phyloP scores from a whole-genome alignment of 352 stramenopile genomes.

The Phytophthora kernoviae region DNA sequence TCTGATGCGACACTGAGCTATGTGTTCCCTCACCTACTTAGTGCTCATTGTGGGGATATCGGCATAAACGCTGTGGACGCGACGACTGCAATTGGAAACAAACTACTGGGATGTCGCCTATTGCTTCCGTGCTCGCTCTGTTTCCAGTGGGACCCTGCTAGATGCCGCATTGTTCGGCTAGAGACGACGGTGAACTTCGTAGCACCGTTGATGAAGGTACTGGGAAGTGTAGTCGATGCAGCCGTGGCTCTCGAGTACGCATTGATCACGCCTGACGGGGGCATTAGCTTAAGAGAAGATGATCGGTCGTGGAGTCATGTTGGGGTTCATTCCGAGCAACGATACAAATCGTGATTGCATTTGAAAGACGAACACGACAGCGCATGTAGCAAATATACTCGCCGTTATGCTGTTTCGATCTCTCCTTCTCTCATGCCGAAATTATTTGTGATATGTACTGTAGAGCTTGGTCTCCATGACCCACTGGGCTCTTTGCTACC shows the following conservation, averaged over 20 bases:
- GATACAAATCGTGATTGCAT: too few relatives aligned
- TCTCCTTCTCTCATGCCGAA: too few relatives aligned
- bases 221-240: conserved; percentile 7
- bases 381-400: too few relatives aligned
- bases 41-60: background rate
- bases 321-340: too few relatives aligned
- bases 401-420: too few relatives aligned
- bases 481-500: too few relatives aligned
- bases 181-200: conserved; percentile 16
- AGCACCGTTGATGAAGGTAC: conserved; percentile 1
- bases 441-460: too few relatives aligned
- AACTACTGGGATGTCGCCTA: conserved; percentile 14
- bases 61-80: background rate
- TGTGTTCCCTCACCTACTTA: conserved; percentile 15
- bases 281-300: background rate
- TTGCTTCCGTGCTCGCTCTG: conserved; percentile 8
- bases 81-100: background rate
- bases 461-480: too few relatives aligned
- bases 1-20: conserved; percentile 5
- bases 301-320: too few relatives aligned
- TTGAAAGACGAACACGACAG: too few relatives aligned
- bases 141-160: conserved; percentile 20
- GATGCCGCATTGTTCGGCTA: background rate
- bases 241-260: conserved; percentile 12
- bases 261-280: conserved; percentile 7